phyloP scores from a whole-genome alignment of 495 filamentous ascomycete species.

The Filosporella fistucella region DNA sequence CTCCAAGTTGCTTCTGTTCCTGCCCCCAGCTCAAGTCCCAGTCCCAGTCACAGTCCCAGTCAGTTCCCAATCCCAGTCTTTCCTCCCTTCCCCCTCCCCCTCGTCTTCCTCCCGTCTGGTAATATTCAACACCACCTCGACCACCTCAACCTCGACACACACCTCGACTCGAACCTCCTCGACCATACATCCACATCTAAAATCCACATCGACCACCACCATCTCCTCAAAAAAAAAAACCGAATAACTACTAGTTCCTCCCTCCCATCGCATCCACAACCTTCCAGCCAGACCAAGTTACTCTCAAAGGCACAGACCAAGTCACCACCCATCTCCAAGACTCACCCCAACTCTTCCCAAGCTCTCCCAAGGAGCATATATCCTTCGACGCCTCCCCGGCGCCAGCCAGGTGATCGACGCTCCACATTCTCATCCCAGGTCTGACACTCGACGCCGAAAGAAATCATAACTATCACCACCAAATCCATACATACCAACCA shows the following conservation, averaged over 20 bases:
- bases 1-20: neutral
- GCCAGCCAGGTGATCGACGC: conserved; percentile 30
- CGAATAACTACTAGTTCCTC: neutral
- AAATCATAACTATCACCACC: neutral
- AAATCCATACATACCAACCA: neutral
- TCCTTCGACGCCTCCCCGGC: conserved; percentile 27
- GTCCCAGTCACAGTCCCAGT: neutral
- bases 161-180: neutral
- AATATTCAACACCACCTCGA: neutral
- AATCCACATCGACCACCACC: neutral
- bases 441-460: conserved; percentile 12
- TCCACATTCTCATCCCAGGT: conserved; percentile 26
- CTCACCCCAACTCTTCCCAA: too few relatives aligned
- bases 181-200: neutral
- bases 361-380: conserved; percentile 26
- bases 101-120: too few relatives aligned
- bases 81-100: too few relatives aligned
- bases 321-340: too few relatives aligned
- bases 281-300: neutral
- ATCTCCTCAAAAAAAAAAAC: neutral
- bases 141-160: neutral
- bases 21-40: neutral
- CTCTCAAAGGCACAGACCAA: conserved; percentile 19
- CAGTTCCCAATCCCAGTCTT: too few relatives aligned
- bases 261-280: neutral